phyloP scores from a whole-genome alignment of 2,329 filamentous ascomycete species.

The Cercospora sesami region DNA sequence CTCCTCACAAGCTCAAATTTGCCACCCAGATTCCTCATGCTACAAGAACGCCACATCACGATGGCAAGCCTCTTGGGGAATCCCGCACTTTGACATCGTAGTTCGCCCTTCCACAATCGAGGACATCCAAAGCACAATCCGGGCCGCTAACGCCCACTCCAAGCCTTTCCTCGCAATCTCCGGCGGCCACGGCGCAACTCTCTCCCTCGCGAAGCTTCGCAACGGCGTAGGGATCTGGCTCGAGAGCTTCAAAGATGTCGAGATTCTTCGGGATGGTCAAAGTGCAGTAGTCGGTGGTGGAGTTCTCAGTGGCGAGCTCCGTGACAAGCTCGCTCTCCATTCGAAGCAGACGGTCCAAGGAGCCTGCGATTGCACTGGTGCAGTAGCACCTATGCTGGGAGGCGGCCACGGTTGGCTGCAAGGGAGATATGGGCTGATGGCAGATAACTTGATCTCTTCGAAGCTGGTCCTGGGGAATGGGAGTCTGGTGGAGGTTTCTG shows the following conservation, averaged over 20 bases:
- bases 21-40: not conserved
- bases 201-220: constrained; percentile 11
- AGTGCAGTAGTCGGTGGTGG: constrained; percentile 21
- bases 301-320: constrained; percentile 15
- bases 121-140: not conserved
- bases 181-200: constrained; percentile 18
- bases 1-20: constrained; percentile 1
- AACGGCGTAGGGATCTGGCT: constrained; percentile 23
- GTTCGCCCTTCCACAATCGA: not conserved
- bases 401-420: constrained; percentile 29
- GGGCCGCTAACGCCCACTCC: constrained; percentile 7
- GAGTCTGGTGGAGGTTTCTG: constrained; percentile 41
- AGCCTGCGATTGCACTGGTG: constrained; percentile 21
- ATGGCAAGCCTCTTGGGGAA: not conserved
- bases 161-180: constrained; percentile 23
- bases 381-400: constrained; percentile 22
- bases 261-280: constrained; percentile 11
- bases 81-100: not conserved
- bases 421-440: constrained; percentile 51
- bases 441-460: constrained; percentile 49
- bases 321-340: constrained; percentile 11
- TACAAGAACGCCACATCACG: not conserved
- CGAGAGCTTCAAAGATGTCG: constrained; percentile 9
- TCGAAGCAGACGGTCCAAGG: constrained; percentile 20
- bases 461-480: constrained; percentile 46